Evolutionary conservation across 306 rosid species (phyloP), one percentile per base, ranked within the genome.

Genomic region (Dryas drummondii): DNA sequence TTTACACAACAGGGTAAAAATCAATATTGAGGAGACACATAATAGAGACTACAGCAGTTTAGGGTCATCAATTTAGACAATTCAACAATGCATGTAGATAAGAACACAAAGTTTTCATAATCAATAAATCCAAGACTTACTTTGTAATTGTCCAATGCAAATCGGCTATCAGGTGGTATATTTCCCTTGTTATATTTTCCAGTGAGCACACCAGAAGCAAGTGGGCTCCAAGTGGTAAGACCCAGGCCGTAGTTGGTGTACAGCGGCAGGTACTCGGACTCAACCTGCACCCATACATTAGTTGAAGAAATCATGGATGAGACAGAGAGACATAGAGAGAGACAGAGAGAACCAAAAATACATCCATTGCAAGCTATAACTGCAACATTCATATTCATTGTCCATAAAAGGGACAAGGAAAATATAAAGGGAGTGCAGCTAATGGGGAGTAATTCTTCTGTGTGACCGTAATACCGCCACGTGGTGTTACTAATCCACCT

Each of bases 191-290:
- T 87, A 87, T 94, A 94, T 81, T 94, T 94, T 76, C 98, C 98
- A 8, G 97, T 91, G 49, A 94, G 98, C 74, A 94, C 99, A 52
- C 99, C 99, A 47, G 99, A 94, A 27, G 92, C 89, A 68, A 94
- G 98, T 53, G 99, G 97, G 79, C 99, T 94, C 97, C 97, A 94
- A 2, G 99, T 94, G 40, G 99, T 90, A 68, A 92, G 88, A 62
- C 99, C 99, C 58, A 87, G 3, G 47, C 99, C 93, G 72, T 92
- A 86, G 81, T 66, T 89, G 79, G 47, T 81, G 78, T 94, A 92
- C 32, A 94, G 85, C 64, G 98, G 99, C 54, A 94, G 87, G 85
- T 45, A 94, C 88, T 94, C 99, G 4, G 84, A 58, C 81, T 94
- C 99, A 48, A 94, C 99, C 98, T 94, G 81, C 59, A 82, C 26